phyloP scores from a whole-genome alignment of 192 early-diverging fungal genomes.

The Umbelopsis ramanniana region DNA sequence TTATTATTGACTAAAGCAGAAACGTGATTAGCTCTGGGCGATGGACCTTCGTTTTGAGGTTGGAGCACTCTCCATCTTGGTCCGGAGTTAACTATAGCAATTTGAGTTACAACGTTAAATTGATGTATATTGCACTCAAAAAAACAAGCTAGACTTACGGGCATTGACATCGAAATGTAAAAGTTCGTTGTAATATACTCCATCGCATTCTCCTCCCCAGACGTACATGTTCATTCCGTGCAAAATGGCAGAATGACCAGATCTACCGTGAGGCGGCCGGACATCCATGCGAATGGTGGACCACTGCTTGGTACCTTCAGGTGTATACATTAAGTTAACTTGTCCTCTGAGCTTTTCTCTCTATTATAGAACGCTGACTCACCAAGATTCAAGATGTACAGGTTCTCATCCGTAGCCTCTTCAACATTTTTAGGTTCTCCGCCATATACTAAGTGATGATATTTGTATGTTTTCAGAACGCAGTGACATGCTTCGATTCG shows the following conservation, averaged over 20 bases:
- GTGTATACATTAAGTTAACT: neutral
- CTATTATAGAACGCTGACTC: constrained; percentile 14
- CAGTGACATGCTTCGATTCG: neutral
- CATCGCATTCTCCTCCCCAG: constrained; percentile 49
- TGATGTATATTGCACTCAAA: neutral
- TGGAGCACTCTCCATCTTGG: constrained; percentile 34
- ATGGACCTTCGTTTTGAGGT: constrained; percentile 34
- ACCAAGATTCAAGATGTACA: constrained; percentile 49
- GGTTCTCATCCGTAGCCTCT: constrained; percentile 38
- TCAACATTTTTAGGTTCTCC: constrained; percentile 36
- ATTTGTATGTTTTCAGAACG: neutral
- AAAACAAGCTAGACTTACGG: constrained; percentile 34
- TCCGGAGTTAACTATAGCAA: neutral
- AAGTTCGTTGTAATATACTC: constrained; percentile 53
- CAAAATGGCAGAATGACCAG: constrained; percentile 53
- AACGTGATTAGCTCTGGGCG: constrained; percentile 28
- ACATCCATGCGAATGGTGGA: constrained; percentile 47
- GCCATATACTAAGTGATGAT: constrained; percentile 39
- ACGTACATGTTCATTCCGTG: constrained; percentile 54
- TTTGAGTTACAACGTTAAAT: neutral
- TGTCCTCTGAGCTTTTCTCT: neutral
- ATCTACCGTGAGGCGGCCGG: constrained; percentile 42
- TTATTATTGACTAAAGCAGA: constrained; percentile 32
- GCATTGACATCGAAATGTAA: constrained; percentile 51
- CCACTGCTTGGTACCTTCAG: constrained; percentile 50